Percentiles rank a stretch among this genome's conserved stretches.
phyloP scores from a whole-genome alignment of 1,139 yeast genomes.

The Tardiomyces depauwii region DNA sequence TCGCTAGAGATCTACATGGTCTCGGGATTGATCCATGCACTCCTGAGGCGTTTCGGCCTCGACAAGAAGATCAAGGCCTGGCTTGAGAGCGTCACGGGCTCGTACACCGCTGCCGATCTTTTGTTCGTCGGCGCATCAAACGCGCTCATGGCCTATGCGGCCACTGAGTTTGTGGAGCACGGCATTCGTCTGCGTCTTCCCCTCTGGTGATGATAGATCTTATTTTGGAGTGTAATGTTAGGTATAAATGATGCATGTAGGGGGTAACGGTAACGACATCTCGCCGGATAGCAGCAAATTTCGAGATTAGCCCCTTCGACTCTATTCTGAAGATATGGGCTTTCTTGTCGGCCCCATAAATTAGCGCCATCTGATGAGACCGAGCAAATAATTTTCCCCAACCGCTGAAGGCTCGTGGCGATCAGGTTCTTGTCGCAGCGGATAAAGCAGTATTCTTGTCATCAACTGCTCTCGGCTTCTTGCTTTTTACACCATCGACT shows the following conservation, averaged over 20 bases:
- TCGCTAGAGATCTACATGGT: slow-evolving; percentile 23
- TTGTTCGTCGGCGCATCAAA: slow-evolving; percentile 11
- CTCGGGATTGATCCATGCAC: slow-evolving; percentile 13
- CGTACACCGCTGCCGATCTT: slow-evolving; percentile 1
- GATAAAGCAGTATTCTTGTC: background rate
- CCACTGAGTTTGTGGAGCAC: slow-evolving; percentile 12
- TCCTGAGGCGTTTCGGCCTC: slow-evolving; percentile 7
- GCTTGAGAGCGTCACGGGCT: slow-evolving; percentile 9
- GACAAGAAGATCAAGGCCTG: slow-evolving; percentile 7
- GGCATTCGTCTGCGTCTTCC: slow-evolving; percentile 8
- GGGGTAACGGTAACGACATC: too few species aligned
- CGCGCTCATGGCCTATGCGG: slow-evolving; percentile 13
- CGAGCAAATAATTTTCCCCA: too few species aligned
- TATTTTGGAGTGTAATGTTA: too few species aligned
- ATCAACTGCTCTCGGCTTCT: background rate
- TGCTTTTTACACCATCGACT: background rate
- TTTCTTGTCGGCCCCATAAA: too few species aligned
- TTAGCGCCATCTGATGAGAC: too few species aligned
- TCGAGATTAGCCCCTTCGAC: too few species aligned
- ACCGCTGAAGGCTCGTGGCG: too few species aligned
- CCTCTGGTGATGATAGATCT: too few species aligned
- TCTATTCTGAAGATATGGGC: too few species aligned
- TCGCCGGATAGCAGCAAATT: too few species aligned
- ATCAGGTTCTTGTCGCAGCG: background rate
- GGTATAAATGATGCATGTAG: too few species aligned